Evolutionary conservation across 2,329 filamentous ascomycete genomes (phyloP).

Genomic region (Neophaeococcomyces mojaviensis): DNA sequence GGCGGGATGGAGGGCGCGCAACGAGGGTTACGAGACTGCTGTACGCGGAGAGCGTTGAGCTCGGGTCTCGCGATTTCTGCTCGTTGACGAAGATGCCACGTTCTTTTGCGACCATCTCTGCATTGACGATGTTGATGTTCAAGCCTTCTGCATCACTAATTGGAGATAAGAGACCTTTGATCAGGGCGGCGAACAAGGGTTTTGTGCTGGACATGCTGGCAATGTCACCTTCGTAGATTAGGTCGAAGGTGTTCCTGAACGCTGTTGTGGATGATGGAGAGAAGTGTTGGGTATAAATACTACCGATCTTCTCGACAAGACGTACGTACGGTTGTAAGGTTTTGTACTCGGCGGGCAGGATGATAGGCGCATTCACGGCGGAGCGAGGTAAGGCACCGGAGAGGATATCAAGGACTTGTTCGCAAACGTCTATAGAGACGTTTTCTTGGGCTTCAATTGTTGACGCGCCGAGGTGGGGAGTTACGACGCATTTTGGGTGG

Average conservation of each 20-base stretch:
- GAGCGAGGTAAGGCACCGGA: constrained; percentile 64
- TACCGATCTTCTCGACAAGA: constrained; percentile 71
- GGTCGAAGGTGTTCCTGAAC: constrained; percentile 60
- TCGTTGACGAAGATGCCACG: constrained; percentile 73
- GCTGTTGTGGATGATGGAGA: constrained; percentile 38
- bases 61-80: constrained; percentile 55
- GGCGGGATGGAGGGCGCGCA: constrained; percentile 37
- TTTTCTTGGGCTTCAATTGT: constrained; percentile 80
- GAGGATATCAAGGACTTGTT: constrained; percentile 68
- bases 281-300: constrained; percentile 71
- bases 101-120: constrained; percentile 64
- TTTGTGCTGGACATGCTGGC: constrained; percentile 66
- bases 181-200: constrained; percentile 68
- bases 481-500: constrained; percentile 67
- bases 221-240: constrained; percentile 69
- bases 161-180: constrained; percentile 65
- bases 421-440: constrained; percentile 73
- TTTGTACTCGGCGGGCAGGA: constrained; percentile 70
- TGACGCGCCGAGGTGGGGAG: constrained; percentile 71
- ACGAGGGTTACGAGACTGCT: constrained; percentile 64
- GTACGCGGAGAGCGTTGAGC: constrained; percentile 50
- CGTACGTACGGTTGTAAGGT: constrained; percentile 69
- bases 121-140: constrained; percentile 78
- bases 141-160: constrained; percentile 60
- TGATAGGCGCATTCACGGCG: constrained; percentile 74